Evolutionary conservation across 2,329 filamentous ascomycete species (phyloP), one percentile per base, ranked within the genome.

Genomic region (Cordyceps sp.): DNA sequence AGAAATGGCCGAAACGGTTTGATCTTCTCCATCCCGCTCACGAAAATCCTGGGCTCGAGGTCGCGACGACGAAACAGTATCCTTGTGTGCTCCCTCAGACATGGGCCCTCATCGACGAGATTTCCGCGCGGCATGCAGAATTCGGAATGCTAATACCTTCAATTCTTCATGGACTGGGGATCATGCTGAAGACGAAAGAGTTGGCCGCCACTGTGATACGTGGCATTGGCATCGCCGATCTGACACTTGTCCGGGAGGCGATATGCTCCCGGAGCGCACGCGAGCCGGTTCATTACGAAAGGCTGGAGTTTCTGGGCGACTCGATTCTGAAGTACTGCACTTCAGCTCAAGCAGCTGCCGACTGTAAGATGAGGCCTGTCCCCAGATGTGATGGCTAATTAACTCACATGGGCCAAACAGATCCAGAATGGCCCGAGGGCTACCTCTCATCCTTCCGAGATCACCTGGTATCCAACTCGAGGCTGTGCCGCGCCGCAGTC

Each of bases 271-370:
- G 75, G 0, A 62, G 61, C 2, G 73, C 81, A 0, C 46, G 52
- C 3, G 72, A 75, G 30, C 49, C 57, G 2, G 64, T 62, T 0
- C 68, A 93, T 40, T 94, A 94, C 46, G 79, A 96, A 44, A 64
- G 79, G 3, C 59, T 93, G 0, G 90, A 96, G 48, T 92, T 92
- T 42, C 57, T 94, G 0, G 90, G 90, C 0, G 88, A 96, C 45
- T 74, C 73, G 0, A 62, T 93, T 2, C 61, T 96, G 24, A 96
- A 96, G 45, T 69, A 78, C 35, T 72, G 70, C 29, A 65, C 78
- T 0, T 72, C 74, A 0, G 49, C 83, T 2, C 76, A 84, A 34
- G 61, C 86, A 4, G 57, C 61, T 14, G 61, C 64, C 1, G 51
- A 62, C 16, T 47, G 69, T 72, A 47, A 51, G 65, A 6, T 6